phyloP scores from a whole-genome alignment of 495 filamentous ascomycete genomes.

The Penicillium antarcticum region DNA sequence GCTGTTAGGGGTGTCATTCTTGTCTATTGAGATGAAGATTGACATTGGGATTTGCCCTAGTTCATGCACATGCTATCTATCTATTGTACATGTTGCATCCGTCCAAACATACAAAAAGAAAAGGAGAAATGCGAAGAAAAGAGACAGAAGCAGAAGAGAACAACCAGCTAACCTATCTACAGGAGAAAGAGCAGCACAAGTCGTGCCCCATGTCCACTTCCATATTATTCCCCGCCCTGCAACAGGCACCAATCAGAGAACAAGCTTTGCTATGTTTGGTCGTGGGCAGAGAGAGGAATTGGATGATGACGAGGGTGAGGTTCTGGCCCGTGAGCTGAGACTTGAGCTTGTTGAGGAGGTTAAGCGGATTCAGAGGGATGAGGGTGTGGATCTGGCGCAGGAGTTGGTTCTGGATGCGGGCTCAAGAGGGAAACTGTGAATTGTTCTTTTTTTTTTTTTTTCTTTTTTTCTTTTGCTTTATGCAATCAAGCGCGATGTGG shows the following conservation, averaged over 20 bases:
- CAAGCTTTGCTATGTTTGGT: slow-evolving; percentile 79
- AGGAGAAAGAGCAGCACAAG: slow-evolving; percentile 81
- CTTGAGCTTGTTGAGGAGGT: slow-evolving; percentile 54
- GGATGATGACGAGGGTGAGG: slow-evolving; percentile 77
- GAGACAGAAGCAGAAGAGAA: too few species aligned
- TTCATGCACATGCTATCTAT: too few species aligned
- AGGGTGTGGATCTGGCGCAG: slow-evolving; percentile 41
- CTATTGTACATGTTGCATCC: too few species aligned
- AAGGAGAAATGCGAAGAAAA: too few species aligned
- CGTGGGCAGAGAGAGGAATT: slow-evolving; percentile 76
- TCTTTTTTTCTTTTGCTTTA: too few species aligned
- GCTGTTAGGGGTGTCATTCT: neutral
- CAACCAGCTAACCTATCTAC: slow-evolving; percentile 7
- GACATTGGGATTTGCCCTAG: too few species aligned
- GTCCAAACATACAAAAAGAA: too few species aligned
- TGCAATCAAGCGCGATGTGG: neutral
- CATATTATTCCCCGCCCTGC: slow-evolving; percentile 78
- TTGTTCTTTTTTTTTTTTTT: neutral
- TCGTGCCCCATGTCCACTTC: slow-evolving; percentile 88
- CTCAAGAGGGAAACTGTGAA: slow-evolving; percentile 25
- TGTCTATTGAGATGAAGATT: neutral
- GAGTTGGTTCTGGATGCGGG: slow-evolving; percentile 8
- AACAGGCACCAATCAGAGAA: slow-evolving; percentile 28
- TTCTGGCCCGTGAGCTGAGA: slow-evolving; percentile 61
- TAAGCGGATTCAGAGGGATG: slow-evolving; percentile 39